Evolutionary conservation across 805 yeast genomes (phyloP).

Genomic region (Yarrowia sp.): DNA sequence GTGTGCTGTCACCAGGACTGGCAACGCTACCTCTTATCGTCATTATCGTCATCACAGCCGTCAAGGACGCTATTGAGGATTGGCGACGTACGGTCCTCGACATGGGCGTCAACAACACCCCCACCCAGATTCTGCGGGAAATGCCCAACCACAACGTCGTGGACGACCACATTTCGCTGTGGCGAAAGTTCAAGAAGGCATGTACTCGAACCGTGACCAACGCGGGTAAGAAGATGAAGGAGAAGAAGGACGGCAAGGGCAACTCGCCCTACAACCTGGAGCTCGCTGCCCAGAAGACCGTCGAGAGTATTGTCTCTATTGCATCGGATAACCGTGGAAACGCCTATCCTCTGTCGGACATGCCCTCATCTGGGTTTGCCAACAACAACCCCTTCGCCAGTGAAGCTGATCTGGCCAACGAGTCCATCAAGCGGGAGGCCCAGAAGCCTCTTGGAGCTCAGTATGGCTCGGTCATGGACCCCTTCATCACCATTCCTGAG

Average conservation of each 20-base stretch:
- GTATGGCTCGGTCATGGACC: constrained; percentile 45
- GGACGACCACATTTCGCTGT: constrained; percentile 61
- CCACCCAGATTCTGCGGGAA: constrained; percentile 66
- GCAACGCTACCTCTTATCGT: constrained; percentile 85
- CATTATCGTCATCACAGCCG: constrained; percentile 74
- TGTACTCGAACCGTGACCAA: constrained; percentile 50
- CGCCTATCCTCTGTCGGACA: constrained; percentile 30
- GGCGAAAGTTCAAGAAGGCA: constrained; percentile 76
- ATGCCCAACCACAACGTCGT: constrained; percentile 66
- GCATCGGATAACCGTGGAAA: constrained; percentile 15
- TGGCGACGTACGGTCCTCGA: constrained; percentile 71
- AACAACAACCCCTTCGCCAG: constrained; percentile 36
- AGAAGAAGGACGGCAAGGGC: constrained; percentile 21
- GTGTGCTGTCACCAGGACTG: constrained; percentile 74
- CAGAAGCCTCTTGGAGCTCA: constrained; percentile 20
- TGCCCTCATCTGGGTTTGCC: constrained; percentile 23
- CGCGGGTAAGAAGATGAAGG: constrained; percentile 40
- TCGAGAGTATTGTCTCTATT: constrained; percentile 43
- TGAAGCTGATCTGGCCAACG: constrained; percentile 24
- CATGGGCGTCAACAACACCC: constrained; percentile 71
- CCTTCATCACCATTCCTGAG: constrained; percentile 46
- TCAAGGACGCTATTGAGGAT: constrained; percentile 83
- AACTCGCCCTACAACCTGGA: constrained; percentile 39
- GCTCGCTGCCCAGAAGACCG: constrained; percentile 43
- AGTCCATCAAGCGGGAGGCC: constrained; percentile 35